Base-by-base conservation (phyloP, 805 yeast genomes). In the Citeromyces nyonsensis region DNA sequence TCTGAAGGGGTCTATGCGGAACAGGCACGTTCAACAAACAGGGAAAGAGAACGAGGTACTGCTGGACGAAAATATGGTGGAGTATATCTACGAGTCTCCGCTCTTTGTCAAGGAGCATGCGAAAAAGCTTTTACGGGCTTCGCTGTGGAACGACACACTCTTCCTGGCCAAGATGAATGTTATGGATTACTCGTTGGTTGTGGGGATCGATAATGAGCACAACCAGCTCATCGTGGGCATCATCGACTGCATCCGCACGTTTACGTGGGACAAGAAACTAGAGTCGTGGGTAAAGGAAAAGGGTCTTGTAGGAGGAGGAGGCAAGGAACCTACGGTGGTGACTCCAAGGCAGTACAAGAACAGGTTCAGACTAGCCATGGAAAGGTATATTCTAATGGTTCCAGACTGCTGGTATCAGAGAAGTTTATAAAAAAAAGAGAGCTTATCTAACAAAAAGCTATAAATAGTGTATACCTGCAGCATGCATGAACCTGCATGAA, bases 241-340 rank as follows among this genome's bases (percentile, higher is more conserved):
- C 27, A 86, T 91, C 38, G 83, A 91, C 52, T 91, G 93, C 61
- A 74, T 91, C 29, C 57, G 99, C 37, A 85, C 98, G 0, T 91
- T 88, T 45, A 91, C 99, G 0, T 91, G 99, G 99, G 99, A 91
- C 47, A 91, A 91, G 54, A 91, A 86, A 53, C 70, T 91, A 18
- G 99, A 91, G 51, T 85, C 94, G 50, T 91, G 98, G 98, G 98
- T 91, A 25, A 91, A 91, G 50, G 98, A 94, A 35, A 80, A 83
- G 44, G 86, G 88, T 1, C 60, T 91, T 25, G 94, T 88, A 28
- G 85, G 85, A 4, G 54, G 56, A 25, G 75, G 81, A 2, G 54
- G 56, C 25, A 75, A 81, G 1, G 94, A 82, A 41, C 99, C 99
- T 0, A 91, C 99, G 0, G 94, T 91, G 22, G 88, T 91, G 6